Evolutionary conservation across 2,329 filamentous ascomycete genomes (phyloP), one percentile per base, ranked within the genome.

Genomic region (Arthrinium phaeospermum): DNA sequence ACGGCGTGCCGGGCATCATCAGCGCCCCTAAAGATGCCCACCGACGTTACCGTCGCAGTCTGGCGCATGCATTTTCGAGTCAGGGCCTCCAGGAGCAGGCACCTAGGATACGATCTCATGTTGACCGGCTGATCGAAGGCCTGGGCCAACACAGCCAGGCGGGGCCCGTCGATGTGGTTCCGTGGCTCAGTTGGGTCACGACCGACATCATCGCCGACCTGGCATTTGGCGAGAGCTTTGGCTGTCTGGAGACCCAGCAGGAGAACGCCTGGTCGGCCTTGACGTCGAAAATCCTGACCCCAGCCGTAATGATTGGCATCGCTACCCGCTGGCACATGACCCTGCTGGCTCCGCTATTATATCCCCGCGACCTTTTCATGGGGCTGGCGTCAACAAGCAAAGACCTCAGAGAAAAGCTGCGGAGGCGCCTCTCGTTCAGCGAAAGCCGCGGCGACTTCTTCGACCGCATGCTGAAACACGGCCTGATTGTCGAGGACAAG

Each of bases 1-100:
- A 74, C 51, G 49, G 76, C 5, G 74, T 79, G 16, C 75, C 73
- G n/a, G 76, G 79, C 73, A 79, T 82, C 70, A 76, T 81, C 69
- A 79, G 77, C 45, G 74, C 77, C 7, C 70, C 72, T 7, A 74
- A 78, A 22, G 79, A 81, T 19, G 37, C 45, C 3, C 72, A 73
- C 24, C 24, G 27, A 4, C 41, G 45, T 0, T 49, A 74, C n/a
- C 74, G 75, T 13, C 49, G 53, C 22, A 53, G 71, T 69, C 47
- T 77, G 22, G 53, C 75, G 34, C 73, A 75, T 47, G 76, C 69
- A 6, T 78, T 78, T 53, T 75, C 73, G 5, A 75, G 73, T 4
- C 71, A 68, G 27, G 70, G 73, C 2, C 71, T 78, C 70, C 71
- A 67, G 34, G 75, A 74, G 13, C 76, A 78, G 30, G 73, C 77